These are phyloP conservation scores for Sporobolomyces roseus DNA, from an alignment of 768 basidiomycete species.

Conservation along the genomic window DNA sequence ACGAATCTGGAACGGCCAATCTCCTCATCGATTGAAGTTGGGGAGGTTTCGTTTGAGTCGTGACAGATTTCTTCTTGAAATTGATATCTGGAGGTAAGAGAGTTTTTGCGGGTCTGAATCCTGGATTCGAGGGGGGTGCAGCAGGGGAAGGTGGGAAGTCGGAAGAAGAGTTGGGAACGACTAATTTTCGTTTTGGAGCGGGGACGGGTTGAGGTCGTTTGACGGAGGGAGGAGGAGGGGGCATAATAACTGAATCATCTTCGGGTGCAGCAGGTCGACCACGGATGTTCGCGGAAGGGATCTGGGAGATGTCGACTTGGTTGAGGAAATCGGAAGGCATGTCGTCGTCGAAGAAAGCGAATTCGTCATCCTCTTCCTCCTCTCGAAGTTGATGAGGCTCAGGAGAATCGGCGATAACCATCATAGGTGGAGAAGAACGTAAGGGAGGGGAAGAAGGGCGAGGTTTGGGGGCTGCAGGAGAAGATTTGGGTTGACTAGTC, in stretches of 20 bases:
- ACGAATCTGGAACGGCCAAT: slow-evolving; percentile 29
- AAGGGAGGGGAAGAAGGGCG: neutral
- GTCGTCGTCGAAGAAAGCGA: slow-evolving; percentile 24
- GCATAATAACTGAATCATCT: slow-evolving; percentile 33
- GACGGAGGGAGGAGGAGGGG: slow-evolving; percentile 20
- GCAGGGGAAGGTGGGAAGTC: neutral
- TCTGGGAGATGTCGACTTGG: slow-evolving; percentile 6
- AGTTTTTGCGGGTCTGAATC: neutral
- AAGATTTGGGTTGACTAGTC: neutral
- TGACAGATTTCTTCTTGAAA: neutral
- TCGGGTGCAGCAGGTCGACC: neutral
- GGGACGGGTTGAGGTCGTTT: neutral
- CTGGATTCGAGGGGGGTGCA: neutral
- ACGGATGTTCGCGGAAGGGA: slow-evolving; percentile 10
- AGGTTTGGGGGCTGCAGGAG: neutral
- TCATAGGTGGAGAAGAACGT: neutral
- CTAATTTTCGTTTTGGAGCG: neutral
- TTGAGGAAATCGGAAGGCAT: slow-evolving; percentile 12
- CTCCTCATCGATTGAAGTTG: slow-evolving; percentile 21
- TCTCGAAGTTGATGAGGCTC: neutral
- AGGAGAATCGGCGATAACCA: slow-evolving; percentile 6
- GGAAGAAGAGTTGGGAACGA: slow-evolving; percentile 18
- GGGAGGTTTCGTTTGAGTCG: neutral
- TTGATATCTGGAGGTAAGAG: neutral
- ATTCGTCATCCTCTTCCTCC: slow-evolving; percentile 22